phyloP scores from a whole-genome alignment of 176 grass and related monocot species.

The Zoysia japonica region DNA sequence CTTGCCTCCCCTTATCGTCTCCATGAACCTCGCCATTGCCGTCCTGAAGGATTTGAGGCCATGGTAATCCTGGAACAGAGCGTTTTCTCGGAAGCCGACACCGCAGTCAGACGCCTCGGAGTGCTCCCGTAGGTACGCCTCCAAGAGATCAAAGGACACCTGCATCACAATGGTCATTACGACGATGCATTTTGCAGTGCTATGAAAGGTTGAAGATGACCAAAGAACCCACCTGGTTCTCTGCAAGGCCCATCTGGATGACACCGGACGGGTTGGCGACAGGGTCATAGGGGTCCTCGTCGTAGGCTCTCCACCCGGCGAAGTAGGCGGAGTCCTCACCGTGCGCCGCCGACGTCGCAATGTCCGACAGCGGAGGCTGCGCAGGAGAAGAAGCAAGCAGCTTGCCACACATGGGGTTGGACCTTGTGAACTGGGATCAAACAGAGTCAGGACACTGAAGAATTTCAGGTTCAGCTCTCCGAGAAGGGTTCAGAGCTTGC shows the following conservation, averaged over 20 bases:
- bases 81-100: conserved; percentile 54
- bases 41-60: conserved; percentile 56
- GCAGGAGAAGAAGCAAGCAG: conserved; percentile 21
- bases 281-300: conserved; percentile 57
- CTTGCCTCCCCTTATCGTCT: conserved; percentile 58
- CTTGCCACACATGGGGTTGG: conserved; percentile 22
- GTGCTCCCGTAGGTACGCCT: conserved; percentile 52
- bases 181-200: neutral
- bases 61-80: conserved; percentile 66
- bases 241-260: conserved; percentile 76
- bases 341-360: conserved; percentile 52
- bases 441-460: neutral
- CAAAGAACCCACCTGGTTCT: conserved; percentile 58
- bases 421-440: neutral
- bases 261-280: conserved; percentile 54
- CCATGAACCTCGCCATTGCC: conserved; percentile 67
- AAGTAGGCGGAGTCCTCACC: conserved; percentile 77
- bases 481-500: neutral
- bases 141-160: conserved; percentile 71
- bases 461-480: too few relatives aligned
- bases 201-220: neutral
- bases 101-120: conserved; percentile 37
- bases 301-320: conserved; percentile 67
- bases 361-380: conserved; percentile 36
- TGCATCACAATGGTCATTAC: conserved; percentile 8